These are phyloP conservation scores for Yamadazyma akitaensis DNA, from an alignment of 805 yeast species.

Conservation along the genomic window DNA sequence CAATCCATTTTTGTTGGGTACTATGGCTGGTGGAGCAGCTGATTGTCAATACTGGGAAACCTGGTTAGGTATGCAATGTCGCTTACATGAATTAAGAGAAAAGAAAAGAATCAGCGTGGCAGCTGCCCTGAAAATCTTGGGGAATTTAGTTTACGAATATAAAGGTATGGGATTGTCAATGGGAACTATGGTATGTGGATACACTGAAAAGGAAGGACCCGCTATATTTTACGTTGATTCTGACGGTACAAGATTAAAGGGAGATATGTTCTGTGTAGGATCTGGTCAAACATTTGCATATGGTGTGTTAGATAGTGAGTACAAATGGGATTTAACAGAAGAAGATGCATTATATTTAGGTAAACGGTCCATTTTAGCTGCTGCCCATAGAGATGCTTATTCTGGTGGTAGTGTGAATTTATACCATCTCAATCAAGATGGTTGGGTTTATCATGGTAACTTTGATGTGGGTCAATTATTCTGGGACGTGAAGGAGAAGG, in stretches of 20 bases:
- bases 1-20: conserved; percentile 91
- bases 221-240: conserved; percentile 94
- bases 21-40: conserved; percentile 99
- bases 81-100: conserved; percentile 90
- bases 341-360: conserved; percentile 95
- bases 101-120: conserved; percentile 94
- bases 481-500: conserved; percentile 87
- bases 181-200: conserved; percentile 99
- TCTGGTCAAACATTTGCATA: conserved; percentile 99
- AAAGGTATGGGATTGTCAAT: conserved; percentile 98
- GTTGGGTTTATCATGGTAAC: conserved; percentile 96
- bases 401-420: conserved; percentile 96
- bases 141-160: conserved; percentile 87
- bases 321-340: conserved; percentile 84
- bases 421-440: conserved; percentile 87
- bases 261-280: conserved; percentile 95
- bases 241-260: conserved; percentile 93
- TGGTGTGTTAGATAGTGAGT: conserved; percentile 93
- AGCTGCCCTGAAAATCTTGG: conserved; percentile 91
- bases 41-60: conserved; percentile 99
- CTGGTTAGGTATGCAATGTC: conserved; percentile 96
- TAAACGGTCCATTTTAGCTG: conserved; percentile 93
- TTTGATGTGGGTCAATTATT: conserved; percentile 86
- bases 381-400: conserved; percentile 97
- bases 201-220: conserved; percentile 93